These are phyloP conservation scores for Corinectria fuckeliana DNA, from an alignment of 2,329 filamentous ascomycete genomes.

Conservation along the genomic window DNA sequence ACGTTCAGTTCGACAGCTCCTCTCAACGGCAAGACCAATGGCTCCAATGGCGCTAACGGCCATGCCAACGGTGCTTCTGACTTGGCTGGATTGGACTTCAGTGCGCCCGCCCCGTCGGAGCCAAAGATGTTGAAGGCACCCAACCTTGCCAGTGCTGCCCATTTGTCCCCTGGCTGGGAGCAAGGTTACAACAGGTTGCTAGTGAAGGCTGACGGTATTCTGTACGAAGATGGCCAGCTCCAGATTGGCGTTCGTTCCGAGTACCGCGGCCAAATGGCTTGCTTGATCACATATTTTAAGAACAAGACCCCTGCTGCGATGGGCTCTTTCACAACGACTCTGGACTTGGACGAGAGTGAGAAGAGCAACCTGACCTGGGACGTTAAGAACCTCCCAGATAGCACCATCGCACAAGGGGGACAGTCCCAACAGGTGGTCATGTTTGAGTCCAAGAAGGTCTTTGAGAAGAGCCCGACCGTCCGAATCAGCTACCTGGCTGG, in stretches of 20 bases:
- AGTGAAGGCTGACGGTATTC: slow-evolving; percentile 79
- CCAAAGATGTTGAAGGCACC: slow-evolving; percentile 69
- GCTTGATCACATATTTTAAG: slow-evolving; percentile 92
- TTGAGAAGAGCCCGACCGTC: slow-evolving; percentile 86
- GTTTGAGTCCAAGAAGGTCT: slow-evolving; percentile 85
- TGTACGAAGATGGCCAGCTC: slow-evolving; percentile 95
- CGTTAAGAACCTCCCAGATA: slow-evolving; percentile 86
- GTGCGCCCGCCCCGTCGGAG: slow-evolving; percentile 61
- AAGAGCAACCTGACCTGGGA: slow-evolving; percentile 79
- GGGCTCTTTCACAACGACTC: slow-evolving; percentile 90
- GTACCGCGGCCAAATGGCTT: slow-evolving; percentile 94
- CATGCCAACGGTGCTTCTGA: slow-evolving; percentile 64
- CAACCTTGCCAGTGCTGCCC: slow-evolving; percentile 90
- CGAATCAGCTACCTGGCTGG: slow-evolving; percentile 94
- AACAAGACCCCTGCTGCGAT: slow-evolving; percentile 90
- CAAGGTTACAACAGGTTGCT: slow-evolving; percentile 84
- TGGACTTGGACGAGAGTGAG: slow-evolving; percentile 77
- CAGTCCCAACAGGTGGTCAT: slow-evolving; percentile 95
- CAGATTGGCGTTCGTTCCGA: slow-evolving; percentile 92
- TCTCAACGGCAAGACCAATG: slow-evolving; percentile 56
- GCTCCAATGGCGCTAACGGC: slow-evolving; percentile 58
- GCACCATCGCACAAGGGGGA: slow-evolving; percentile 72
- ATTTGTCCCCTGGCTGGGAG: slow-evolving; percentile 95
- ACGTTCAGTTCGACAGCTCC: slow-evolving; percentile 73
- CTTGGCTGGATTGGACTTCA: slow-evolving; percentile 83